Evolutionary conservation across 2,329 filamentous ascomycete genomes (phyloP).

Genomic region (Penicillium sp.): DNA sequence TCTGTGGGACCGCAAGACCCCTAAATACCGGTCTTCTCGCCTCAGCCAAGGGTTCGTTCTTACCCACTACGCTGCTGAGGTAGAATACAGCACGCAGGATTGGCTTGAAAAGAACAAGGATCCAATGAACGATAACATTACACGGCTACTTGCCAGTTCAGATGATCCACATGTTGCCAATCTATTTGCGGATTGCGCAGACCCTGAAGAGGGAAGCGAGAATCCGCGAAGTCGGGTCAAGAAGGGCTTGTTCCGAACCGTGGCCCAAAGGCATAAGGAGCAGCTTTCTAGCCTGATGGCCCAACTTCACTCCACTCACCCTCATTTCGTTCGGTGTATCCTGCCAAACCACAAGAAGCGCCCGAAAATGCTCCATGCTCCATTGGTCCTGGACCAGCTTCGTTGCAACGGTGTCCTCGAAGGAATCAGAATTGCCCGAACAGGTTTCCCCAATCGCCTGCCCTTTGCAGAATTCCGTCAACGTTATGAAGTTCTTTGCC

Average conservation of each 20-base stretch:
- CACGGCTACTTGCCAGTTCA: constrained; percentile 79
- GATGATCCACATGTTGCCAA: constrained; percentile 77
- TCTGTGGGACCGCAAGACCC: constrained; percentile 92
- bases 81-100: constrained; percentile 91
- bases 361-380: constrained; percentile 86
- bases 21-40: constrained; percentile 86
- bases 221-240: constrained; percentile 79
- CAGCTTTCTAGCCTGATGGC: constrained; percentile 95
- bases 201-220: constrained; percentile 68
- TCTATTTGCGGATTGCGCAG: constrained; percentile 85
- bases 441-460: constrained; percentile 92
- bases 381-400: constrained; percentile 95
- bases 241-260: constrained; percentile 94
- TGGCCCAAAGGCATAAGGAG: constrained; percentile 95
- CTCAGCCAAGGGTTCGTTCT: constrained; percentile 90
- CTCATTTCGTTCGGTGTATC: constrained; percentile 97
- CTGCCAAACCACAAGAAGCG: constrained; percentile 97
- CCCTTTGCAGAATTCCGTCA: constrained; percentile 92
- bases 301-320: constrained; percentile 92
- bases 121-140: constrained; percentile 94
- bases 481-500: constrained; percentile 91
- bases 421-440: constrained; percentile 93
- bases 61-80: constrained; percentile 95
- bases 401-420: constrained; percentile 99
- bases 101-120: constrained; percentile 99